Evolutionary conservation across 306 rosid species (phyloP).

Genomic region (Rubus parviflorus): DNA sequence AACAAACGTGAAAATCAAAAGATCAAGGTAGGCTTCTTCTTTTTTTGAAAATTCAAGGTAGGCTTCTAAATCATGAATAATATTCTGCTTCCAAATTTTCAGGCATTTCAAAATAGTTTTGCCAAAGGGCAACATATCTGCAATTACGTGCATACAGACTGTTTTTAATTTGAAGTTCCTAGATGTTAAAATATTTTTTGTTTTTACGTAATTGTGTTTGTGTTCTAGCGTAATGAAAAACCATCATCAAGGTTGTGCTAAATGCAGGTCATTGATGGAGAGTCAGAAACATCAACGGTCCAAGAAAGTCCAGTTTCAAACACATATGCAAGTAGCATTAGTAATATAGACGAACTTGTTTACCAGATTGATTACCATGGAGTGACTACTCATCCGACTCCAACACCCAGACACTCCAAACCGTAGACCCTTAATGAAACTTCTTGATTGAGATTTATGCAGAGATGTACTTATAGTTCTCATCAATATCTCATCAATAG

Average conservation of each 20-base stretch:
- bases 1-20: slow-evolving; percentile 24
- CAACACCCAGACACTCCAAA: slow-evolving; percentile 79
- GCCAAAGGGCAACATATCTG: not conserved
- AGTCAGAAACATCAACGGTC: slow-evolving; percentile 24
- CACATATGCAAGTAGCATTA: slow-evolving; percentile 34
- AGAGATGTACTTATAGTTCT: slow-evolving; percentile 32
- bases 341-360: slow-evolving; percentile 46
- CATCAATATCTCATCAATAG: slow-evolving; percentile 12
- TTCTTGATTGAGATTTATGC: slow-evolving; percentile 26
- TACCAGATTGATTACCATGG: slow-evolving; percentile 89
- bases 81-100: not conserved
- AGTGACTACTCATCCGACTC: slow-evolving; percentile 83
- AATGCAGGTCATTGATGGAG: slow-evolving; percentile 58
- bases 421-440: slow-evolving; percentile 41
- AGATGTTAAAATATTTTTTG: not conserved
- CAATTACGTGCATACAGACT: not conserved
- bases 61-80: not conserved
- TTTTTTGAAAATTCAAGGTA: slow-evolving; percentile 48
- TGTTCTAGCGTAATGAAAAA: not conserved
- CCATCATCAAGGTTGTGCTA: slow-evolving; percentile 8
- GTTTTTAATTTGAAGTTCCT: not conserved
- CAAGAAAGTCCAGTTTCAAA: slow-evolving; percentile 36
- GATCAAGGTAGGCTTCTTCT: slow-evolving; percentile 39
- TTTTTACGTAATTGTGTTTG: not conserved
- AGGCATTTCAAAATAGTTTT: not conserved